phyloP scores from a whole-genome alignment of 257 asterid genomes.

The Knoxia roxburghii region DNA sequence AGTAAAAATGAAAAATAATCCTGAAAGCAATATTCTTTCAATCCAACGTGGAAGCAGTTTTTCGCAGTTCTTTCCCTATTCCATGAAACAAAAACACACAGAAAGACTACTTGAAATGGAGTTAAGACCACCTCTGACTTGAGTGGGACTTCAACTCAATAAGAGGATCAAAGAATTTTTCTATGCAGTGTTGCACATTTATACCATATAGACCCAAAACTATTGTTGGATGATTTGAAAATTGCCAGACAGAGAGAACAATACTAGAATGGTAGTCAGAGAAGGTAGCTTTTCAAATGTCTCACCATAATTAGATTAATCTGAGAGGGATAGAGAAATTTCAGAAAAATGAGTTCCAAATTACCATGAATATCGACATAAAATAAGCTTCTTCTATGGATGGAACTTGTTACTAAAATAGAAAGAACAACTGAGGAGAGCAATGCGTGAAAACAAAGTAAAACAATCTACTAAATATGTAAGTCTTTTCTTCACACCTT shows the following conservation, averaged over 20 bases:
- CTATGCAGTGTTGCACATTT: neutral
- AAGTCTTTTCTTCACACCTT: constrained; percentile 48
- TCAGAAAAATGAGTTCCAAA: neutral
- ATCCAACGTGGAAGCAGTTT: neutral
- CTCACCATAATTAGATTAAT: too few species aligned
- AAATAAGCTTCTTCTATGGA: neutral
- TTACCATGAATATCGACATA: neutral
- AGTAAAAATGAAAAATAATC: neutral
- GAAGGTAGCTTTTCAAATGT: too few species aligned
- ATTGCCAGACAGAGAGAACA: too few species aligned
- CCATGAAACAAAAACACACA: neutral
- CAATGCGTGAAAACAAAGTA: neutral
- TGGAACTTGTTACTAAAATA: neutral
- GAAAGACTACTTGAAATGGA: neutral
- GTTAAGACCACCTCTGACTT: neutral
- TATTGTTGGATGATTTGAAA: neutral
- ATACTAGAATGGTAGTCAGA: neutral
- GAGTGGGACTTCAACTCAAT: neutral
- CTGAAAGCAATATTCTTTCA: neutral
- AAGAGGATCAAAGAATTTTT: neutral
- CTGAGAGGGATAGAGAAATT: neutral
- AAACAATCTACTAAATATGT: neutral
- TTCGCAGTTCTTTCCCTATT: neutral
- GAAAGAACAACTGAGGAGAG: neutral
- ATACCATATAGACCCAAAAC: neutral